Conservation (phyloP, 2,329 filamentous ascomycete genomes). For the Nannizziopsis barbatae region DNA sequence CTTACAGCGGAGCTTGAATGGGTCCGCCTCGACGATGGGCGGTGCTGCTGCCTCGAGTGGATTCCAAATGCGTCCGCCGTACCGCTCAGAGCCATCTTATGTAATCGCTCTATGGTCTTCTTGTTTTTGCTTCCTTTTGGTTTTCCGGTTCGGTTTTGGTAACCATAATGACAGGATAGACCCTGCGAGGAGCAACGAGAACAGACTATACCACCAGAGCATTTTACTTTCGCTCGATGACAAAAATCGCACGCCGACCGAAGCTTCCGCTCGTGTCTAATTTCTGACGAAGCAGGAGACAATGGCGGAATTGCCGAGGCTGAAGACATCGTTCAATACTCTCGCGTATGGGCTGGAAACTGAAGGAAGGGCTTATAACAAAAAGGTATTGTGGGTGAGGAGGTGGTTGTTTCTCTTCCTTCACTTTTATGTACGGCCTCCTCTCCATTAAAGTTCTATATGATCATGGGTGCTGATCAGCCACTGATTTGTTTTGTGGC, state of each 20-base stretch:
- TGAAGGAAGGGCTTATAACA: too few species aligned
- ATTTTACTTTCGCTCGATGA: conserved; percentile 4
- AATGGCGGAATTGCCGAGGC: too few species aligned
- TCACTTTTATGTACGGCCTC: too few species aligned
- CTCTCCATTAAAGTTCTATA: too few species aligned
- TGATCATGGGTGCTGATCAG: too few species aligned
- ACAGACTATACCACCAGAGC: not conserved
- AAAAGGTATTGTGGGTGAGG: too few species aligned
- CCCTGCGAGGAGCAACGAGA: conserved; percentile 3
- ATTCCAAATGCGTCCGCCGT: too few species aligned
- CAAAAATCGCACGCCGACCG: conserved; percentile 4
- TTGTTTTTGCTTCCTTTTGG: conserved; percentile 3
- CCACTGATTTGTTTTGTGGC: too few species aligned
- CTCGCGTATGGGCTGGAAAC: too few species aligned
- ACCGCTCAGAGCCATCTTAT: not conserved
- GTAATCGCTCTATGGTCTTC: conserved; percentile 3
- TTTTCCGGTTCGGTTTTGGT: conserved; percentile 3
- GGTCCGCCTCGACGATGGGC: not conserved
- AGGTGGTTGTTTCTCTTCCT: too few species aligned
- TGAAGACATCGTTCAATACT: too few species aligned
- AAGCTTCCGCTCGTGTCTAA: not conserved
- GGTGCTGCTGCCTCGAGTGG: too few species aligned
- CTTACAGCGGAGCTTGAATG: not conserved
- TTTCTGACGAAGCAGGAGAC: not conserved
- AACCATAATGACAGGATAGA: conserved; percentile 1